Percentiles rank a stretch among this genome's conserved stretches.
phyloP scores from a whole-genome alignment of 2,329 filamentous ascomycete species.

The Mollisia scopiformis region DNA sequence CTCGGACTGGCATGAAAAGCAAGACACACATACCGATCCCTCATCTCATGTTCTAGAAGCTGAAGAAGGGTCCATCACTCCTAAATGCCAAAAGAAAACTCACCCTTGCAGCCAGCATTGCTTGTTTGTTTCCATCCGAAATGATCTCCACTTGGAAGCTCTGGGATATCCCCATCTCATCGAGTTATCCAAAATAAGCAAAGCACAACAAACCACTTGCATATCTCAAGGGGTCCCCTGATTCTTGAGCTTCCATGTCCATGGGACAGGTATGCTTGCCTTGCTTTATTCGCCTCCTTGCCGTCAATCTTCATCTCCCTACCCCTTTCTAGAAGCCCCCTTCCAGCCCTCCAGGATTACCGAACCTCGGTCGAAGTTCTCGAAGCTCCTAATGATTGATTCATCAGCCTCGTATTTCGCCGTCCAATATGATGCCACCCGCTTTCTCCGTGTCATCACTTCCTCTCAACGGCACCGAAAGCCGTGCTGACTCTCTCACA shows the following conservation, averaged over 20 bases:
- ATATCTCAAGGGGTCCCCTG: background rate
- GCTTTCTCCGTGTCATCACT: too few species aligned
- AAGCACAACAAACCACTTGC: background rate
- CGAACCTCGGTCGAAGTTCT: too few species aligned
- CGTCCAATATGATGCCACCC: background rate
- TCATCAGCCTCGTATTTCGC: background rate
- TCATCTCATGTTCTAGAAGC: background rate
- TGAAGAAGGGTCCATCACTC: background rate
- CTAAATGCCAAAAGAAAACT: background rate
- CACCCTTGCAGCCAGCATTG: background rate
- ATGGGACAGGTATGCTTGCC: background rate
- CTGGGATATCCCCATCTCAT: conserved; percentile 1
- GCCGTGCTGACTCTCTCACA: too few species aligned
- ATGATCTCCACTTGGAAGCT: background rate
- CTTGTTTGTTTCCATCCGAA: background rate
- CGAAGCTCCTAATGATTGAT: too few species aligned
- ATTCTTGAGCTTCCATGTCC: background rate
- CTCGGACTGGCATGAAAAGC: background rate
- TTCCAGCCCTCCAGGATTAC: too few species aligned
- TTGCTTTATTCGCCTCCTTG: background rate
- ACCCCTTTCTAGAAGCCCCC: background rate
- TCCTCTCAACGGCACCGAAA: too few species aligned
- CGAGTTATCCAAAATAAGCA: background rate
- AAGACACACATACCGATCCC: background rate
- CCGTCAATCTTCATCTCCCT: background rate